A percentile compares a stretch with the other conserved stretches of the same genome.
Conservation (phyloP, 1,284 basidiomycete genomes). For the Phellopilus nigrolimitatus region DNA sequence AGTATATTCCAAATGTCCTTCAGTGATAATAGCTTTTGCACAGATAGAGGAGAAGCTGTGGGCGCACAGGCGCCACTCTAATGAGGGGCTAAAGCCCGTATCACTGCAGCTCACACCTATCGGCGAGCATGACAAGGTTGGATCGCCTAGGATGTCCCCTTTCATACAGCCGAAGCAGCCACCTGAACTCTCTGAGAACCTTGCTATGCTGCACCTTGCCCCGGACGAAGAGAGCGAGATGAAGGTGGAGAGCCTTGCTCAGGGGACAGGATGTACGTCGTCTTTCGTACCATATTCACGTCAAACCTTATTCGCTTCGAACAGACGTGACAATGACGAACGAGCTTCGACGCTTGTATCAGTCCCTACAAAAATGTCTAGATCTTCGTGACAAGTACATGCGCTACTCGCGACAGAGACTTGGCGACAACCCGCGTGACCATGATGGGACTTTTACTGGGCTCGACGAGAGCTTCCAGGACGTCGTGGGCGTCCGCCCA, state of each 20-base stretch:
- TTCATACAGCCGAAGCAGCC: slow-evolving; percentile 5
- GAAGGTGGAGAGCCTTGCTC: slow-evolving; percentile 14
- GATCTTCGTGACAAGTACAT: slow-evolving; percentile 93
- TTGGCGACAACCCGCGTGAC: slow-evolving; percentile 90
- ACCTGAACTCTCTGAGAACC: slow-evolving; percentile 1
- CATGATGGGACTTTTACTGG: slow-evolving; percentile 74
- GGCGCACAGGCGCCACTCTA: slow-evolving; percentile 51
- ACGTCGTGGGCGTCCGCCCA: slow-evolving; percentile 63
- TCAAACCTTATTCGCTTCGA: slow-evolving; percentile 10
- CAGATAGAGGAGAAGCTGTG: slow-evolving; percentile 71
- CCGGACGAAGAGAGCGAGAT: slow-evolving; percentile 23
- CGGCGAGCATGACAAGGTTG: slow-evolving; percentile 19
- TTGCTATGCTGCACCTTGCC: slow-evolving; percentile 8
- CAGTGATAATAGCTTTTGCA: background rate
- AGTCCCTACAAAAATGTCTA: slow-evolving; percentile 73
- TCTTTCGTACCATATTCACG: slow-evolving; percentile 10
- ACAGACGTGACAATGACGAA: slow-evolving; percentile 40
- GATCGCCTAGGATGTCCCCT: background rate
- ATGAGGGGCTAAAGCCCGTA: slow-evolving; percentile 30
- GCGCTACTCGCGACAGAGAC: slow-evolving; percentile 72
- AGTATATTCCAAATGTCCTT: background rate
- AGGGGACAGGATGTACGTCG: slow-evolving; percentile 14
- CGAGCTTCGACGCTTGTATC: slow-evolving; percentile 53
- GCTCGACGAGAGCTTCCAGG: slow-evolving; percentile 51
- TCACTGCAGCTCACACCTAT: slow-evolving; percentile 31